Conservation (phyloP, 441 rosid genomes). For the Syzygium syzygioides region DNA sequence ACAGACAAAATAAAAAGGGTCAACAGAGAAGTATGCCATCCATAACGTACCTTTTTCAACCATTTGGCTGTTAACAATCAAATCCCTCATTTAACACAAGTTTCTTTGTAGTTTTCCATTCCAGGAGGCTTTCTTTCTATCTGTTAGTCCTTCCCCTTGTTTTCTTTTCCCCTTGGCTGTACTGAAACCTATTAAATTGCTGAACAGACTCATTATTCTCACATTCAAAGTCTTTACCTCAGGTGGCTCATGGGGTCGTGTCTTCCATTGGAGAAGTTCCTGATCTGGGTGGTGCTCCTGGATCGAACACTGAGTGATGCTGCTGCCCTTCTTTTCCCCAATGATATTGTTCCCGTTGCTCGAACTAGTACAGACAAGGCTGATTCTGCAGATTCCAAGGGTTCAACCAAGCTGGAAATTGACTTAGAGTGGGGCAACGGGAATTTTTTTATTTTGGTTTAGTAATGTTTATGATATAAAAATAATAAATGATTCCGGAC, state of each 20-base stretch:
- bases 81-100: not conserved
- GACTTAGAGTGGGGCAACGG: slow-evolving; percentile 12
- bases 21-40: not conserved
- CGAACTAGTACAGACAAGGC: slow-evolving; percentile 5
- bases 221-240: slow-evolving; percentile 11
- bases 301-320: slow-evolving; percentile 7
- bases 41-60: not conserved
- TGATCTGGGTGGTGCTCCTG: slow-evolving; percentile 15
- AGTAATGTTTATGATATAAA: not conserved
- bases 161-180: not conserved
- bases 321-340: slow-evolving; percentile 10
- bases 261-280: slow-evolving; percentile 15
- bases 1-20: not conserved
- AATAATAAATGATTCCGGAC: not conserved
- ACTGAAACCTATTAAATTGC: not conserved
- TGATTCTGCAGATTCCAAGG: slow-evolving; percentile 17
- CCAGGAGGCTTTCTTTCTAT: not conserved
- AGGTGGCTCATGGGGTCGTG: slow-evolving; percentile 16
- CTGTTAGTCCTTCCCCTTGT: not conserved
- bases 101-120: not conserved
- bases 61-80: not conserved
- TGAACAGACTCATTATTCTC: not conserved
- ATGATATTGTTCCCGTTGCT: not conserved
- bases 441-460: too few species aligned
- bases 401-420: slow-evolving; percentile 18